Evolutionary conservation across 2,329 filamentous ascomycete species (phyloP).

Genomic region (Venturia carpophila): DNA sequence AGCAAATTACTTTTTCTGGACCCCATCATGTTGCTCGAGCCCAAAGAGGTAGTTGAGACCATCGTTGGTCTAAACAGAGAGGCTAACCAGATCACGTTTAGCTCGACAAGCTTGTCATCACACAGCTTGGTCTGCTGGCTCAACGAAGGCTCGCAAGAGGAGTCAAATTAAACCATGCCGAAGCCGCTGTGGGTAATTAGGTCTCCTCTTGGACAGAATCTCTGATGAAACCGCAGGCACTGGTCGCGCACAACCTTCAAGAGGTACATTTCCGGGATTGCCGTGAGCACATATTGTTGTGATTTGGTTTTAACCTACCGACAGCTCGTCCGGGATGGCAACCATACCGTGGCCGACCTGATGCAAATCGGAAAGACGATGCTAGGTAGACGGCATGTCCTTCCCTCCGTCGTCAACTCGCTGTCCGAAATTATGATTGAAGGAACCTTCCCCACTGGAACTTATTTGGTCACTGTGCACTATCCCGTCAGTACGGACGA

Average conservation of each 20-base stretch:
- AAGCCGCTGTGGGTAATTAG: conserved; percentile 61
- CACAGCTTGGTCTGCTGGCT: conserved; percentile 78
- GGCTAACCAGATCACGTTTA: conserved; percentile 31
- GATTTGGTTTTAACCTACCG: conserved; percentile 8
- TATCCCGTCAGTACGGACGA: conserved; percentile 80
- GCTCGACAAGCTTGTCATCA: conserved; percentile 94
- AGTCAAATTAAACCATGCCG: conserved; percentile 80
- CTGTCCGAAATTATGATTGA: conserved; percentile 85
- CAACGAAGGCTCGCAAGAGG: conserved; percentile 83
- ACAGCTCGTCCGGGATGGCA: conserved; percentile 88
- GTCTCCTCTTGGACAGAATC: conserved; percentile 1
- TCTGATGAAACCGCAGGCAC: conserved; percentile 48
- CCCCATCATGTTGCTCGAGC: conserved; percentile 38
- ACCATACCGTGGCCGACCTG: conserved; percentile 83
- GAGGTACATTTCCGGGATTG: conserved; percentile 47
- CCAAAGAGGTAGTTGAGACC: conserved; percentile 35
- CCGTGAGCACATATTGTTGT: background rate
- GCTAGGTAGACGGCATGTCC: conserved; percentile 86
- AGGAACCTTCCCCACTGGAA: conserved; percentile 83
- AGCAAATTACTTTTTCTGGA: background rate
- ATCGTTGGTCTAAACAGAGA: background rate
- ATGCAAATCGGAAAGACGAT: conserved; percentile 88
- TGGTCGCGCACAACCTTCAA: conserved; percentile 83
- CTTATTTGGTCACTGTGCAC: conserved; percentile 90
- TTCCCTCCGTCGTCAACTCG: conserved; percentile 70